Conservation (phyloP, 768 basidiomycete genomes). For the Scleroderma citrinum region DNA sequence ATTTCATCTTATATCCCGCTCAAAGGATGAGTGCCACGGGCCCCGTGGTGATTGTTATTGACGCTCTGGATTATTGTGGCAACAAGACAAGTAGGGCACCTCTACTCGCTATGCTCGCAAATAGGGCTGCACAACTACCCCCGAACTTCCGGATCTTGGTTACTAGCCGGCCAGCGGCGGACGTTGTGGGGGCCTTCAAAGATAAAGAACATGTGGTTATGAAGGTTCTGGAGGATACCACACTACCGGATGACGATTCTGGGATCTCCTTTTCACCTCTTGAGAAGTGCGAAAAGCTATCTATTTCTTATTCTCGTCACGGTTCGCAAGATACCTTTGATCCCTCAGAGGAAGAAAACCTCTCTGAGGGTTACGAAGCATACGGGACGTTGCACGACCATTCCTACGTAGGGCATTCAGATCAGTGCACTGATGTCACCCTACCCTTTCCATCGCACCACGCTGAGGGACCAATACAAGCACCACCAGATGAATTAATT, state of each 20-base stretch:
- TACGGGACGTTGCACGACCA: background rate
- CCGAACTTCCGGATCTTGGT: slow-evolving; percentile 20
- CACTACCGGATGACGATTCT: background rate
- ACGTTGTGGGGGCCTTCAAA: slow-evolving; percentile 7
- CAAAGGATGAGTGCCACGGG: slow-evolving; percentile 18
- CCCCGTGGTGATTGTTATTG: slow-evolving; percentile 31
- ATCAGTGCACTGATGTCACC: background rate
- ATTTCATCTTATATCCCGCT: slow-evolving; percentile 24
- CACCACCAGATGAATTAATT: background rate
- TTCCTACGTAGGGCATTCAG: background rate
- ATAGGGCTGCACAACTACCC: slow-evolving; percentile 10
- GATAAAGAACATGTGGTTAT: slow-evolving; percentile 1
- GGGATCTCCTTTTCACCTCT: background rate
- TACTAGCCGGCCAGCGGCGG: slow-evolving; percentile 23
- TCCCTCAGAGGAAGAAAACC: background rate
- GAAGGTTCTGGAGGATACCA: background rate
- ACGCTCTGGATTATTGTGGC: slow-evolving; percentile 29
- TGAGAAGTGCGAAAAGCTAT: background rate
- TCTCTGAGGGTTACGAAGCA: background rate
- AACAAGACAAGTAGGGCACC: slow-evolving; percentile 9
- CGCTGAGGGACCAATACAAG: background rate
- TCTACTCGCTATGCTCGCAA: slow-evolving; percentile 18
- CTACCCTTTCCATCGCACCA: background rate
- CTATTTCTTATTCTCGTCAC: background rate
- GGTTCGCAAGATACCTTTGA: background rate